A percentile compares a stretch with the other conserved stretches of the same genome.
Evolutionary conservation across 805 yeast genomes (phyloP).

Genomic region (Pichia sporocuriosa): DNA sequence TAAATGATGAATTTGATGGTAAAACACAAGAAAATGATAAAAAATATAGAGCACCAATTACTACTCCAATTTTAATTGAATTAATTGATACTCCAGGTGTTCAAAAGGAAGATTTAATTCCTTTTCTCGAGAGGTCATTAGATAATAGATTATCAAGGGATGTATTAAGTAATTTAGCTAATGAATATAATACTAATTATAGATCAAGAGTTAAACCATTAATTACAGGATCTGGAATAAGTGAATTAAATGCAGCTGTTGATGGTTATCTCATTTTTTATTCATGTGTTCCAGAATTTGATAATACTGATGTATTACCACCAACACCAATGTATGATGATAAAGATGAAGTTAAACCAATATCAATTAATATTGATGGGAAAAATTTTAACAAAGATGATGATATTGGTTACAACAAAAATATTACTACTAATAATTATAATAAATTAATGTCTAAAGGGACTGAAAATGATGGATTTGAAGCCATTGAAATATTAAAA

Average conservation of each 20-base stretch:
- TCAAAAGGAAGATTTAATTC: conserved; percentile 59
- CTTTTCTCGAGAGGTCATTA: conserved; percentile 67
- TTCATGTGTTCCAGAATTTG: conserved; percentile 57
- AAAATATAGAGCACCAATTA: conserved; percentile 40
- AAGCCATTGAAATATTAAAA: conserved; percentile 32
- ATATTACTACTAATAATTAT: background rate
- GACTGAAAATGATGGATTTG: background rate
- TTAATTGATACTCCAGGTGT: conserved; percentile 72
- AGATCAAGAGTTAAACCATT: conserved; percentile 49
- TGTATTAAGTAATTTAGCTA: conserved; percentile 44
- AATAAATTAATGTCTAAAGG: conserved; percentile 5
- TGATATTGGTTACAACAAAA: background rate
- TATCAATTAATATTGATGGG: no score
- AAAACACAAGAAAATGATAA: conserved; percentile 9
- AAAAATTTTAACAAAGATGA: no score
- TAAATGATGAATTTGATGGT: background rate
- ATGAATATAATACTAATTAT: conserved; percentile 14
- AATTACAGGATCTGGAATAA: conserved; percentile 71
- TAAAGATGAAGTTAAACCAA: background rate
- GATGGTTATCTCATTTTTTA: conserved; percentile 69
- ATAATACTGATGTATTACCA: conserved; percentile 20
- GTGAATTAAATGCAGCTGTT: conserved; percentile 68
- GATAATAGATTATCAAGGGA: conserved; percentile 55
- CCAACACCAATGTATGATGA: conserved; percentile 12
- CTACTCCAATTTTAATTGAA: conserved; percentile 59